Conservation (phyloP, 192 early-diverging fungal species). For the Coemansia sp. region DNA sequence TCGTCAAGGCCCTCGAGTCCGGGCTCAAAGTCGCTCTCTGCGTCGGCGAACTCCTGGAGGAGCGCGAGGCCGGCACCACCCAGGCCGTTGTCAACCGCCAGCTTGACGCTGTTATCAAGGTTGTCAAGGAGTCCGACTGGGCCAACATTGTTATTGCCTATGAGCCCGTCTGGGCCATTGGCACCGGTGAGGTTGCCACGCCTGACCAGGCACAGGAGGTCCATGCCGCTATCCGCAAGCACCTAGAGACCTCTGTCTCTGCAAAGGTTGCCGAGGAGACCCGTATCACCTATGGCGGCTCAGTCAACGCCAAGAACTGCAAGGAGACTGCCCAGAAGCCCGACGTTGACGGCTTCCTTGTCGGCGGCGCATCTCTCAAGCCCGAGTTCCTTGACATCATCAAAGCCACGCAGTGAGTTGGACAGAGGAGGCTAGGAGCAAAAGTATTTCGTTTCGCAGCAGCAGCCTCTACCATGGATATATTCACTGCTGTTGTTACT, state of each 20-base stretch:
- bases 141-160: conserved; percentile 95
- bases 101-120: conserved; percentile 79
- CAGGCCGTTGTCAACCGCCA: conserved; percentile 87
- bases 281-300: conserved; percentile 96
- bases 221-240: conserved; percentile 84
- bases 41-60: conserved; percentile 93
- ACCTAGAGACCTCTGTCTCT: conserved; percentile 85
- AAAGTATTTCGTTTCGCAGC: too few species aligned
- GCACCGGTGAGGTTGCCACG: conserved; percentile 97
- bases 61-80: conserved; percentile 90
- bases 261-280: conserved; percentile 82
- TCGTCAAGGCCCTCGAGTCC: conserved; percentile 81
- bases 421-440: too few species aligned
- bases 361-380: conserved; percentile 98
- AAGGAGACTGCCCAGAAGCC: conserved; percentile 76
- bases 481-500: too few species aligned
- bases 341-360: conserved; percentile 99
- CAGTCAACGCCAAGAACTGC: conserved; percentile 89
- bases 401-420: conserved; percentile 34
- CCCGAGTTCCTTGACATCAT: conserved; percentile 80
- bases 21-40: conserved; percentile 94
- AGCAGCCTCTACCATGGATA: too few species aligned
- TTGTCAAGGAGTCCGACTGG: conserved; percentile 79
- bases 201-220: conserved; percentile 97
- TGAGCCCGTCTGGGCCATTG: conserved; percentile 99